Base-by-base conservation (phyloP, 495 filamentous ascomycete species). In the Talaromyces trachyspermus region DNA sequence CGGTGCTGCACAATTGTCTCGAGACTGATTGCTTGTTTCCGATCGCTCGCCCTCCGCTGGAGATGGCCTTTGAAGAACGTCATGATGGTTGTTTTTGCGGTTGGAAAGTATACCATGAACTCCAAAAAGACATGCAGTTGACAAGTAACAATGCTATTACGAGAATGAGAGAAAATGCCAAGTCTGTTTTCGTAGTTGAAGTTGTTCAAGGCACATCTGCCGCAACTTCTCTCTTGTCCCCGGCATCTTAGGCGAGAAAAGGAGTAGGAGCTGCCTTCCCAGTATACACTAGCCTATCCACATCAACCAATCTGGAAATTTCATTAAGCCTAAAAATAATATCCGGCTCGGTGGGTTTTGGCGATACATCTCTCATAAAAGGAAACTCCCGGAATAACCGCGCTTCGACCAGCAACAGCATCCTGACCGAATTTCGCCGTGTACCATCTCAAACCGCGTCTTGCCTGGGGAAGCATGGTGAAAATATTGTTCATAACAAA, bases 371-470 rank as follows among this genome's bases (percentile, higher is more conserved):
- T 39, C 27, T 59, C 46, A 70, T 55, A 73, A 59, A 61, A 70
- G 17, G 58, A 10, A 53, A 90, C 62, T 23, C 86, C 85, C 9
- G 92, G 92, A 55, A 97, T 82, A 20, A 88, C 80, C 12, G 91
- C 90, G 54, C 85, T 91, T 61, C 84, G 77, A 4, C 74, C 74
- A 30, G 77, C 80, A 43, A 95, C 80, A 53, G 76, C 81, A 33
- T 89, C 80, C 62, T 78, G 78, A 19, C 90, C 89, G 73, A 98
- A 97, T 64, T 73, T 86, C 51, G 86, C 72, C 36, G 84, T 69
- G 66, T 98, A 98, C 92, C 92, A 98, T 63, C 76, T 70, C 61
- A 80, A 77, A 19, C 91, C 91, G 49, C 80, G 79, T 33, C 95
- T 61, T 10, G 92, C 92, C 61, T 92, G 76, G 7, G 92, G 92